These are phyloP conservation scores for Botrytis hyacinthi DNA, from an alignment of 2,329 filamentous ascomycete genomes.

Conservation along the genomic window DNA sequence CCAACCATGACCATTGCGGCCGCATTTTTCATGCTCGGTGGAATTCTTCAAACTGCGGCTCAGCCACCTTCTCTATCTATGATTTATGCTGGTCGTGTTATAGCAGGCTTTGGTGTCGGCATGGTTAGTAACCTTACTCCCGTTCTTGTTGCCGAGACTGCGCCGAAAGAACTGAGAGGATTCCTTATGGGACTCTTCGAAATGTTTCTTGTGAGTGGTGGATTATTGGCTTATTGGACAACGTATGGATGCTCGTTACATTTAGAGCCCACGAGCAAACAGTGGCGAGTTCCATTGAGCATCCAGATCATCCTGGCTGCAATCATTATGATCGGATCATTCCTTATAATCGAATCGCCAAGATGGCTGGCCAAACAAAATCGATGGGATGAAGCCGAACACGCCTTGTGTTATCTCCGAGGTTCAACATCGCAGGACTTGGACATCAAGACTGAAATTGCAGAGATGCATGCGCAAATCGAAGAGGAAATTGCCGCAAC, in stretches of 20 bases:
- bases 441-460: slow-evolving; percentile 41
- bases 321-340: slow-evolving; percentile 58
- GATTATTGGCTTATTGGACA: slow-evolving; percentile 39
- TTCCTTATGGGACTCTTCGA: slow-evolving; percentile 47
- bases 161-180: slow-evolving; percentile 48
- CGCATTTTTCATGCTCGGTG: slow-evolving; percentile 41
- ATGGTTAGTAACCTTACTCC: slow-evolving; percentile 43
- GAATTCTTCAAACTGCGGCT: slow-evolving; percentile 26
- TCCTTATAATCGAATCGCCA: slow-evolving; percentile 49
- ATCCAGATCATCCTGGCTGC: slow-evolving; percentile 47
- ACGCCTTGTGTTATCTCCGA: slow-evolving; percentile 51
- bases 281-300: slow-evolving; percentile 52
- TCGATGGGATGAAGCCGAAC: slow-evolving; percentile 59
- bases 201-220: slow-evolving; percentile 46
- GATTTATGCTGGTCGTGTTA: slow-evolving; percentile 26
- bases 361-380: slow-evolving; percentile 63
- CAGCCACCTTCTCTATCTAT: slow-evolving; percentile 23
- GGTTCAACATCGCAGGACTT: slow-evolving; percentile 41
- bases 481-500: slow-evolving; percentile 47
- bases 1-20: slow-evolving; percentile 46
- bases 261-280: slow-evolving; percentile 42
- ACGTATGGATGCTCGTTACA: slow-evolving; percentile 45
- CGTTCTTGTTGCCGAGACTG: slow-evolving; percentile 53
- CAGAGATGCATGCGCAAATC: slow-evolving; percentile 47
- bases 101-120: slow-evolving; percentile 39